A percentile compares a stretch with the other conserved stretches of the same genome.
Conservation (phyloP, 495 filamentous ascomycete genomes). For the Rhypophila decipiens region DNA sequence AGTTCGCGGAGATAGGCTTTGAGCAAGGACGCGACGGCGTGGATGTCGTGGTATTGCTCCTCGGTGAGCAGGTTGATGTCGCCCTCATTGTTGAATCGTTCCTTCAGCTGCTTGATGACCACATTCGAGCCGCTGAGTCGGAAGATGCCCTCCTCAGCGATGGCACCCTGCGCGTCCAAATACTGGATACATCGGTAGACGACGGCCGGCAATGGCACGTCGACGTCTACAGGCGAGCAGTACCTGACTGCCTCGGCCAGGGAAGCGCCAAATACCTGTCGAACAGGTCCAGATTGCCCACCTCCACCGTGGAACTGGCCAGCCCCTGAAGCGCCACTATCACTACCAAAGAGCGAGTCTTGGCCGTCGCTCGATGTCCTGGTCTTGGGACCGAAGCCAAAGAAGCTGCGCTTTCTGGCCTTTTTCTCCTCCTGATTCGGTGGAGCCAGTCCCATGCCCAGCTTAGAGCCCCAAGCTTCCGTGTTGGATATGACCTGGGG, state of each 20-base stretch:
- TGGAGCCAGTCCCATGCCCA: slow-evolving; percentile 33
- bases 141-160: slow-evolving; percentile 91
- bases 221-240: slow-evolving; percentile 63
- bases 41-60: slow-evolving; percentile 87
- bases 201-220: slow-evolving; percentile 79
- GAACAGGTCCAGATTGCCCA: slow-evolving; percentile 52
- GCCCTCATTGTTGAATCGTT: slow-evolving; percentile 89
- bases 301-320: slow-evolving; percentile 30
- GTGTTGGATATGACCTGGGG: slow-evolving; percentile 78
- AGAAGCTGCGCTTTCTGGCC: slow-evolving; percentile 86
- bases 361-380: slow-evolving; percentile 43
- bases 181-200: slow-evolving; percentile 97
- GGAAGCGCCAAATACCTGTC: slow-evolving; percentile 80
- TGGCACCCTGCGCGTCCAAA: slow-evolving; percentile 74
- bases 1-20: slow-evolving; percentile 93
- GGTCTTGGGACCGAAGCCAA: slow-evolving; percentile 67
- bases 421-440: slow-evolving; percentile 66
- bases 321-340: slow-evolving; percentile 13
- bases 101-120: slow-evolving; percentile 82
- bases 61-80: slow-evolving; percentile 84
- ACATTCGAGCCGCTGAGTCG: slow-evolving; percentile 90
- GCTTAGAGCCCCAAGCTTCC: slow-evolving; percentile 80
- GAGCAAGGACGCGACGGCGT: slow-evolving; percentile 89
- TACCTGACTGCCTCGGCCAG: slow-evolving; percentile 80
- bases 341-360: slow-evolving; percentile 38